Base-by-base conservation (phyloP, 73 alveolate species). In the Tetrahymena elliotti region DNA sequence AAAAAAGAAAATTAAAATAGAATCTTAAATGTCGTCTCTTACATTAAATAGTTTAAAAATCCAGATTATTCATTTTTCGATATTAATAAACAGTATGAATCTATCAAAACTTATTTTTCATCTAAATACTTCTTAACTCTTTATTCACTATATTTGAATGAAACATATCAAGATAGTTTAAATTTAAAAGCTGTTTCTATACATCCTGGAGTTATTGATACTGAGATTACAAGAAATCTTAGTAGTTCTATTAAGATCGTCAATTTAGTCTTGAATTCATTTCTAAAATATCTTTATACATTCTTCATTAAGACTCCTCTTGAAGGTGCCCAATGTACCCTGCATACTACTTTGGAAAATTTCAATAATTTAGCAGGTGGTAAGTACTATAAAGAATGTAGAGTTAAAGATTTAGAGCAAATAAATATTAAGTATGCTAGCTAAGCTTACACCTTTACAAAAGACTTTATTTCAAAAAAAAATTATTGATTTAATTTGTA, bases 181-280 rank as follows among this genome's bases (percentile, higher is more conserved):
- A 11, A 24, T 22, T 24, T 35, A 37, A 94, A 39, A 18, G 37
- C 37, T 83, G 93, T 93, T 38, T 83, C 96, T 2, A 83, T 94
- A 24, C 96, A 94, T 83, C 96, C 96, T 38, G 96, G 96, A 94
- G 96, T 94, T 0, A 84, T 94, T 8, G 93, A 93, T 33, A 94
- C 96, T 27, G 94, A 83, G 0, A 94, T 94, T 36, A 18, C 83
- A 36, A 83, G 93, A 68, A 53, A 68, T 35, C 16, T 93, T 38
- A 22, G 83, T 31, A 22, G 54, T 92, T 7, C 38, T 53, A 38
- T 83, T 34, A 83, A 83, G 34, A 94, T 33, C 15, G 13, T 37
- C 38, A 22, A 83, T 36, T 33, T 94, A 33, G 18, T 83, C 38
- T 33, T 83, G 53, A 22, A 83, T 83, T 7, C 94, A 93, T 24